Conservation (phyloP, 2,329 filamentous ascomycete species). For the Anthostomella pinea region DNA sequence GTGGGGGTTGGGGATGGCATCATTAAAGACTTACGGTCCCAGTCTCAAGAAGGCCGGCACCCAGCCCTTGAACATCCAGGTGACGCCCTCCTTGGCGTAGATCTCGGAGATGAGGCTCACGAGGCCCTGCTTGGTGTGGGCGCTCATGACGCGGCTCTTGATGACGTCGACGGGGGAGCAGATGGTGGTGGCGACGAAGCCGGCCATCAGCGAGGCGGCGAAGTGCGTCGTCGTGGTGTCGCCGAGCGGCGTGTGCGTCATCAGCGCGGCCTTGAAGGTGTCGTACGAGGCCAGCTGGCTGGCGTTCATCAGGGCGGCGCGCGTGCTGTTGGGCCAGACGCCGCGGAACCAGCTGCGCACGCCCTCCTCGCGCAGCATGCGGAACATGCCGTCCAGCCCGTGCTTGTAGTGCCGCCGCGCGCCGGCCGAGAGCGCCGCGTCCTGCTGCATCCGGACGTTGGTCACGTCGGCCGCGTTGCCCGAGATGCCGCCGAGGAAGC, state of each 20-base stretch:
- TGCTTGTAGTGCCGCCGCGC: slow-evolving; percentile 86
- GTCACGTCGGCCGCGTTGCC: slow-evolving; percentile 95
- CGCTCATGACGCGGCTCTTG: slow-evolving; percentile 84
- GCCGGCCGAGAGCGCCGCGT: slow-evolving; percentile 67
- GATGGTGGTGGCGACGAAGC: slow-evolving; percentile 79
- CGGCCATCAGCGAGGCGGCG: slow-evolving; percentile 71
- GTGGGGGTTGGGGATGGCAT: too few relatives aligned
- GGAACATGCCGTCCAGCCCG: slow-evolving; percentile 79
- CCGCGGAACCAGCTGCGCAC: slow-evolving; percentile 74
- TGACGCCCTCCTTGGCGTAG: slow-evolving; percentile 66
- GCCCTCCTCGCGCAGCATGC: slow-evolving; percentile 88
- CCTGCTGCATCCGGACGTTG: slow-evolving; percentile 98
- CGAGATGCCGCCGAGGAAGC: slow-evolving; percentile 82
- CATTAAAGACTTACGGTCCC: slow-evolving; percentile 56
- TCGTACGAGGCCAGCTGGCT: slow-evolving; percentile 84
- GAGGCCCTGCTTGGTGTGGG: slow-evolving; percentile 52
- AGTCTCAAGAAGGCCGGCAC: slow-evolving; percentile 70
- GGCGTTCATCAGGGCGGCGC: slow-evolving; percentile 85
- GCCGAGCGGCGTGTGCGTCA: slow-evolving; percentile 62
- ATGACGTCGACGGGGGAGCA: slow-evolving; percentile 86
- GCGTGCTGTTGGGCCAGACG: slow-evolving; percentile 76
- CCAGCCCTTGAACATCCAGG: slow-evolving; percentile 91
- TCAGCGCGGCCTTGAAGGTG: slow-evolving; percentile 69
- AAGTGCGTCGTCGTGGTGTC: slow-evolving; percentile 78
- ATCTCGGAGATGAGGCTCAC: slow-evolving; percentile 62